Evolutionary conservation across 2,329 filamentous ascomycete genomes (phyloP).

Genomic region (Claviceps fusiformis): DNA sequence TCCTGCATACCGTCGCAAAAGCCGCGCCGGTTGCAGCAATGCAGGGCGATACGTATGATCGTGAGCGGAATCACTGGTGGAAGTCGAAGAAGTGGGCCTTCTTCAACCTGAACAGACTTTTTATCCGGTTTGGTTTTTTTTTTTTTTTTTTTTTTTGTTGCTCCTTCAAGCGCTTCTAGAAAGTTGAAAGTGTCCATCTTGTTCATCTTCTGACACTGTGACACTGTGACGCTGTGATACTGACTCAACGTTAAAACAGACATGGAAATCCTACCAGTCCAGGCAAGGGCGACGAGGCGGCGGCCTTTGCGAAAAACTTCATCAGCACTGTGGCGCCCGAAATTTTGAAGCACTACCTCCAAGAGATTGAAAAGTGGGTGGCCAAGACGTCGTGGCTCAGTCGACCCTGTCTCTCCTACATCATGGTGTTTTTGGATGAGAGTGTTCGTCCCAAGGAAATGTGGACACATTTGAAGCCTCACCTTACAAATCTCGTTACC

Average conservation of each 20-base stretch:
- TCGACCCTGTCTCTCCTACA: constrained; percentile 86
- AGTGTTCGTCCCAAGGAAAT: constrained; percentile 95
- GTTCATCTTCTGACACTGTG: neutral
- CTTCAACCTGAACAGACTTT: constrained; percentile 91
- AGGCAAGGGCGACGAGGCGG: constrained; percentile 61
- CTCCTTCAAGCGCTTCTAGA: neutral
- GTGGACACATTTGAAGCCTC: constrained; percentile 87
- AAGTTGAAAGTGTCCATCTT: neutral
- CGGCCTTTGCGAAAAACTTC: constrained; percentile 79
- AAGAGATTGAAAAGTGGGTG: constrained; percentile 96
- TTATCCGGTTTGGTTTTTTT: constrained; percentile 24
- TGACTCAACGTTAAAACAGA: constrained; percentile 29
- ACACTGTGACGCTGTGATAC: neutral
- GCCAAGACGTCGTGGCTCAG: constrained; percentile 89
- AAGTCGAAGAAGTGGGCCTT: constrained; percentile 99
- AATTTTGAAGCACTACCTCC: constrained; percentile 87
- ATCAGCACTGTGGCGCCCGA: constrained; percentile 85
- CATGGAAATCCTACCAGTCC: constrained; percentile 79
- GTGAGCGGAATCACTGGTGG: constrained; percentile 96
- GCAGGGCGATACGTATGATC: constrained; percentile 70
- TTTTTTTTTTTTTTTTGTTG: constrained; percentile 53
- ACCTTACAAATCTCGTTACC: constrained; percentile 83
- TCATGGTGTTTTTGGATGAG: constrained; percentile 88
- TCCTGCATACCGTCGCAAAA: constrained; percentile 82
- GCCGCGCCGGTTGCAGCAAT: constrained; percentile 66